These are phyloP conservation scores for Neurospora sp. DNA, from an alignment of 2,329 filamentous ascomycete genomes.

Conservation along the genomic window DNA sequence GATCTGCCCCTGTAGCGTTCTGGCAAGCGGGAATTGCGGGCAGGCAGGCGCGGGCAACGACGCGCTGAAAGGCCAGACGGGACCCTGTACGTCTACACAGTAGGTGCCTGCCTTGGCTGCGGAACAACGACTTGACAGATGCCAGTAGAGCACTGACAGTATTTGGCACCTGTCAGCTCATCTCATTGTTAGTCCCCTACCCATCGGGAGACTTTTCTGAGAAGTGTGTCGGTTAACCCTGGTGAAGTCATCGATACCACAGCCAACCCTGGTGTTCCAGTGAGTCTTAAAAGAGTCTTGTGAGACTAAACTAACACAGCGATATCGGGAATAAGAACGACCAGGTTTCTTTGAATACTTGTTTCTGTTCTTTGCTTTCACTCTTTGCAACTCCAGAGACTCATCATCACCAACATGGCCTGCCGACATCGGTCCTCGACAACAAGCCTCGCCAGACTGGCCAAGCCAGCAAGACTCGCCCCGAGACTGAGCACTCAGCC, in stretches of 20 bases:
- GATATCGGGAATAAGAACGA: neutral
- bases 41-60: neutral
- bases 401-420: constrained; percentile 11
- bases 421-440: constrained; percentile 12
- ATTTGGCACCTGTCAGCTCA: neutral
- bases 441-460: constrained; percentile 7
- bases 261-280: neutral
- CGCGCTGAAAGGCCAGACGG: neutral
- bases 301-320: neutral
- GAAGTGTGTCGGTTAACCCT: neutral
- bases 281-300: neutral
- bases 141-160: neutral
- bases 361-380: neutral
- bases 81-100: neutral
- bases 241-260: neutral
- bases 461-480: constrained; percentile 5
- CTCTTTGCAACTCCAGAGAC: neutral
- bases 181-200: neutral
- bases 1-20: neutral
- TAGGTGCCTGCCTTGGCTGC: neutral
- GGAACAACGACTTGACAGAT: neutral
- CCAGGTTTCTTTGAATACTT: neutral
- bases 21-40: neutral
- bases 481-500: neutral
- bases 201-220: neutral